Conservation (phyloP, 2,329 filamentous ascomycete genomes). For the Penicillium frequentans region DNA sequence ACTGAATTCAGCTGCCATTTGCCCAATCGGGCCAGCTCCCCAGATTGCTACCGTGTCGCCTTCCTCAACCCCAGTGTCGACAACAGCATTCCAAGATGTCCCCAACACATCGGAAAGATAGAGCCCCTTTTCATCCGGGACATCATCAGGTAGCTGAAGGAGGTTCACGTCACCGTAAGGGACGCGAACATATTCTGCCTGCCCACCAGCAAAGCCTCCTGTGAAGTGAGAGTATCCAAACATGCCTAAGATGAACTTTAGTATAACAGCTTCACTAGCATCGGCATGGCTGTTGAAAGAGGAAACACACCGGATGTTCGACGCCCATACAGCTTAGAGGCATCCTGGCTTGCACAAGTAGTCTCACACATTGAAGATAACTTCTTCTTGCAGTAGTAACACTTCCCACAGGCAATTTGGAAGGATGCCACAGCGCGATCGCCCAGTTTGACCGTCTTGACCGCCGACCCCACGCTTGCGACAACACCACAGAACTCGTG, state of each 20-base stretch:
- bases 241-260: slow-evolving; percentile 44
- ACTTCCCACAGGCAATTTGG: slow-evolving; percentile 70
- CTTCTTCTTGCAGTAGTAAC: slow-evolving; percentile 77
- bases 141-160: slow-evolving; percentile 71
- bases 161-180: slow-evolving; percentile 80
- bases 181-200: slow-evolving; percentile 83
- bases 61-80: slow-evolving; percentile 78
- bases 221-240: slow-evolving; percentile 75
- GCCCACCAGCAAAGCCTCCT: slow-evolving; percentile 82
- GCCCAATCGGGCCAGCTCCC: slow-evolving; percentile 81
- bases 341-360: slow-evolving; percentile 72
- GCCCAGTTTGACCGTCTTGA: slow-evolving; percentile 58
- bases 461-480: slow-evolving; percentile 55
- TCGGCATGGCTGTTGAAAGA: background rate
- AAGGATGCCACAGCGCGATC: slow-evolving; percentile 80
- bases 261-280: background rate
- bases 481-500: slow-evolving; percentile 57
- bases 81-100: slow-evolving; percentile 79
- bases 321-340: slow-evolving; percentile 75
- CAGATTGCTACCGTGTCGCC: slow-evolving; percentile 79
- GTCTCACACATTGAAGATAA: slow-evolving; percentile 76
- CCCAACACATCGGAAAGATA: slow-evolving; percentile 78
- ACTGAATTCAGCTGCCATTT: slow-evolving; percentile 69
- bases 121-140: slow-evolving; percentile 81
- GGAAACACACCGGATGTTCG: slow-evolving; percentile 63